These are phyloP conservation scores for Austroboletus sp. DNA, from an alignment of 1,284 basidiomycete species.

Conservation along the genomic window DNA sequence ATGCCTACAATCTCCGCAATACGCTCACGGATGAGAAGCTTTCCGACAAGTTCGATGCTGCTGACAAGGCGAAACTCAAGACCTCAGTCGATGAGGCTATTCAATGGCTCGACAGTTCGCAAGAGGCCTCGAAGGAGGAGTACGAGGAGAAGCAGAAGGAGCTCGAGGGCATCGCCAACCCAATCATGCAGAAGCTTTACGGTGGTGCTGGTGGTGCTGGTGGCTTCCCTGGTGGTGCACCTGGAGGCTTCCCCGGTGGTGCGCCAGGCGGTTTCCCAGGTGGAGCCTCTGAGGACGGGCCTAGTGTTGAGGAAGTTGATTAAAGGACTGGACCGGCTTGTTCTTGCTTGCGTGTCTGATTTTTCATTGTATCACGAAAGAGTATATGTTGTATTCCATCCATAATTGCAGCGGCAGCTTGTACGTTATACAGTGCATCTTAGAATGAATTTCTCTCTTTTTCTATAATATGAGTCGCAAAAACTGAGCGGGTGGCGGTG, in stretches of 20 bases:
- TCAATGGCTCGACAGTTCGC: slow-evolving; percentile 81
- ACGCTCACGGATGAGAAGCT: slow-evolving; percentile 81
- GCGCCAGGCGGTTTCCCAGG: slow-evolving; percentile 52
- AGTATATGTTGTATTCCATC: slow-evolving; percentile 29
- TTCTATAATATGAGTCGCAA: no score
- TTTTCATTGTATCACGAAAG: slow-evolving; percentile 22
- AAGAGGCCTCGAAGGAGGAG: slow-evolving; percentile 93
- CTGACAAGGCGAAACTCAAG: slow-evolving; percentile 86
- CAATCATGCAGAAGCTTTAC: slow-evolving; percentile 93
- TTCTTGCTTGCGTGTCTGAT: slow-evolving; percentile 18
- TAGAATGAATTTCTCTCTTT: slow-evolving; percentile 23
- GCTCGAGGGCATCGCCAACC: slow-evolving; percentile 84
- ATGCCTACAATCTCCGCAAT: slow-evolving; percentile 95
- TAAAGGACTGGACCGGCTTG: slow-evolving; percentile 34
- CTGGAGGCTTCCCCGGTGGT: slow-evolving; percentile 45
- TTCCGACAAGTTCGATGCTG: slow-evolving; percentile 79
- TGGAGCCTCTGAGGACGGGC: slow-evolving; percentile 65
- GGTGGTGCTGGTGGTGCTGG: slow-evolving; percentile 60
- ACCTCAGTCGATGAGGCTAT: slow-evolving; percentile 80
- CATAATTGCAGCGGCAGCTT: slow-evolving; percentile 28
- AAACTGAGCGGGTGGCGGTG: no score
- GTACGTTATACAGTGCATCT: slow-evolving; percentile 32
- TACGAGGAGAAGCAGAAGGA: slow-evolving; percentile 95
- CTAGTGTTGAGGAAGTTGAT: slow-evolving; percentile 85
- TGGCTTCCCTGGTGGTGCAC: slow-evolving; percentile 46